A percentile compares a stretch with the other conserved stretches of the same genome.
These are phyloP conservation scores for Heliamphora exappendiculata DNA, from an alignment of 148 eudicot species.

Conservation along the genomic window DNA sequence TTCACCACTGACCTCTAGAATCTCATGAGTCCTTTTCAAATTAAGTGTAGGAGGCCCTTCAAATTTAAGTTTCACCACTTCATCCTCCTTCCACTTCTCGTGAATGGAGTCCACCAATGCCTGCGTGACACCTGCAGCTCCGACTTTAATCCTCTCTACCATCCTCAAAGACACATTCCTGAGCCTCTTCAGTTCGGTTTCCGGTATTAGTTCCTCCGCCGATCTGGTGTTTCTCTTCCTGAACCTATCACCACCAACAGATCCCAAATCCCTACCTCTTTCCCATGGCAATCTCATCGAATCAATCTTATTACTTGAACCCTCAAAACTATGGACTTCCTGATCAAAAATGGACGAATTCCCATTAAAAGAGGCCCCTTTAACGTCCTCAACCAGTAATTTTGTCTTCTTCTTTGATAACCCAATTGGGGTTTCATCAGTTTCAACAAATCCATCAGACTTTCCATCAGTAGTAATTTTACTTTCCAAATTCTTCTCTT, in stretches of 20 bases:
- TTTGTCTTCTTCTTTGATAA: slow-evolving; percentile 11
- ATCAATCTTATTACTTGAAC: slow-evolving; percentile 14
- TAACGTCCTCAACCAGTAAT: background rate
- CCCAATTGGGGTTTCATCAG: slow-evolving; percentile 16
- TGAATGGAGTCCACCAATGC: slow-evolving; percentile 65
- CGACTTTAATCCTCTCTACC: slow-evolving; percentile 79
- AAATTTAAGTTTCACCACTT: slow-evolving; percentile 80
- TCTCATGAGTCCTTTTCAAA: slow-evolving; percentile 82
- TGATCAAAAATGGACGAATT: slow-evolving; percentile 7
- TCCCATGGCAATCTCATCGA: slow-evolving; percentile 55
- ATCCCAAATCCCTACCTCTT: slow-evolving; percentile 13
- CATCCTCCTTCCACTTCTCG: slow-evolving; percentile 77
- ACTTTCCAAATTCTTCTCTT: slow-evolving; percentile 5
- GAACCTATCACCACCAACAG: slow-evolving; percentile 13
- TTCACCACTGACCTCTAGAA: slow-evolving; percentile 63
- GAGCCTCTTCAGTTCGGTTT: slow-evolving; percentile 66
- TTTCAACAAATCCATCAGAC: slow-evolving; percentile 16
- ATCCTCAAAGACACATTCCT: slow-evolving; percentile 86
- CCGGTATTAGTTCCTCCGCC: slow-evolving; percentile 72
- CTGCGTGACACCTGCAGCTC: slow-evolving; percentile 72
- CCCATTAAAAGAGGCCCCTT: slow-evolving; percentile 11
- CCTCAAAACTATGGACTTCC: slow-evolving; percentile 12
- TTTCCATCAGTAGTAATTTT: slow-evolving; percentile 11
- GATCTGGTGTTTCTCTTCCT: slow-evolving; percentile 39
- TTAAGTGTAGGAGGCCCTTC: slow-evolving; percentile 61